phyloP scores from a whole-genome alignment of 192 early-diverging fungal species.

The Backusella macrospora region DNA sequence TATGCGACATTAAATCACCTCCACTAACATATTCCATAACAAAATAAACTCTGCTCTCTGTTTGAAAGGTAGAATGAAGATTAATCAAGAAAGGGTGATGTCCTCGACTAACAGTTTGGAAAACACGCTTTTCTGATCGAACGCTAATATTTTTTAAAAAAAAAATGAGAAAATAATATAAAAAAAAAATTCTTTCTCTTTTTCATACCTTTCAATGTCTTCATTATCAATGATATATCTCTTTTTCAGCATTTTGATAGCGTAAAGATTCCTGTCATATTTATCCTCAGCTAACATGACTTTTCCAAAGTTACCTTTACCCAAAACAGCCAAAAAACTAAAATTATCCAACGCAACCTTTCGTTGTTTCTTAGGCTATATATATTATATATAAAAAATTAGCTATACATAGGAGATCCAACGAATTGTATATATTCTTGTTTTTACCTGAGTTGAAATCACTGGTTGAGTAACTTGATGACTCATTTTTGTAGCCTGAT shows the following conservation, averaged over 20 bases:
- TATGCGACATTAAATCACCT: conserved; percentile 98
- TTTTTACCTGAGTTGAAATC: background rate
- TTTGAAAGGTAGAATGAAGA: conserved; percentile 96
- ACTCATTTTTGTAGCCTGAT: background rate
- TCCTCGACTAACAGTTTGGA: conserved; percentile 85
- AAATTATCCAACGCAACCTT: conserved; percentile 92
- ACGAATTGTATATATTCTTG: background rate
- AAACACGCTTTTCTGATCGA: conserved; percentile 91
- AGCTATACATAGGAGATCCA: background rate
- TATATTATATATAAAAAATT: background rate
- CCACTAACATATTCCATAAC: conserved; percentile 98
- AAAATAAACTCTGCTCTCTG: conserved; percentile 93
- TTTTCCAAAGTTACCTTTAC: conserved; percentile 99
- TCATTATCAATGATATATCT: conserved; percentile 98
- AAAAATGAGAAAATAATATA: background rate
- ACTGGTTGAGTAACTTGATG: background rate
- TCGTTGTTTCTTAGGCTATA: conserved; percentile 32
- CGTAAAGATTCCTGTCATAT: conserved; percentile 77
- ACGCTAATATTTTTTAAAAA: conserved; percentile 47
- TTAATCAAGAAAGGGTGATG: conserved; percentile 96
- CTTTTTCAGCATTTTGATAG: conserved; percentile 99
- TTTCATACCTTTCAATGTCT: conserved; percentile 79
- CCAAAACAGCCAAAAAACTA: conserved; percentile 90
- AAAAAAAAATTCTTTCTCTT: background rate
- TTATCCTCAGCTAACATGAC: conserved; percentile 95